Percentiles rank a stretch among this genome's conserved stretches.
These are phyloP conservation scores for Hibiscus trionum DNA, from an alignment of 345 rosid genomes.

Conservation along the genomic window DNA sequence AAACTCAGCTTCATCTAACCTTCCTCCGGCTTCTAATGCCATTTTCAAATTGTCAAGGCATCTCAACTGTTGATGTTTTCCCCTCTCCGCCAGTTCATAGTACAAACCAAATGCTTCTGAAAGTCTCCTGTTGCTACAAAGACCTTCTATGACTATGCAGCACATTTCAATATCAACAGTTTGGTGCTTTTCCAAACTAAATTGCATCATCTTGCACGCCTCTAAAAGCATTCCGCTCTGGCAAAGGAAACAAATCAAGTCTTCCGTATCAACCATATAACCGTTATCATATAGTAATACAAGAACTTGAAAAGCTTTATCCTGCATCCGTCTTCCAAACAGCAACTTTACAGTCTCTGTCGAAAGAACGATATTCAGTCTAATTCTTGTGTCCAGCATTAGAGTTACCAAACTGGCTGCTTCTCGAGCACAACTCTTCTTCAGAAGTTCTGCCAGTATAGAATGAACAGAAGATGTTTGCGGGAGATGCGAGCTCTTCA, in stretches of 20 bases:
- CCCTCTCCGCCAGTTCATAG: slow-evolving; percentile 58
- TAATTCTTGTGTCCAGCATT: slow-evolving; percentile 51
- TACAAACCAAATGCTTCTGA: slow-evolving; percentile 64
- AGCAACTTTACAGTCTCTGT: slow-evolving; percentile 47
- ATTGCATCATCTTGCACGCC: slow-evolving; percentile 46
- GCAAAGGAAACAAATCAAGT: slow-evolving; percentile 43
- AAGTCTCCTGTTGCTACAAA: slow-evolving; percentile 43
- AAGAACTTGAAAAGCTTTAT: slow-evolving; percentile 45
- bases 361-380: slow-evolving; percentile 54
- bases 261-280: slow-evolving; percentile 48
- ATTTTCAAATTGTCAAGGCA: slow-evolving; percentile 43
- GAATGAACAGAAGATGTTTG: slow-evolving; percentile 51
- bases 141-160: slow-evolving; percentile 45
- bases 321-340: slow-evolving; percentile 29
- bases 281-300: slow-evolving; percentile 49
- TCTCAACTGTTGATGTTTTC: slow-evolving; percentile 38
- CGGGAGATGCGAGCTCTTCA: slow-evolving; percentile 61
- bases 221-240: slow-evolving; percentile 37
- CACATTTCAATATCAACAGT: slow-evolving; percentile 32
- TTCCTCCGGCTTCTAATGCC: slow-evolving; percentile 49
- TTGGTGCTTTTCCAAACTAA: slow-evolving; percentile 52
- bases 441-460: slow-evolving; percentile 49
- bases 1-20: slow-evolving; percentile 47
- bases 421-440: slow-evolving; percentile 37
- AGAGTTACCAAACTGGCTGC: slow-evolving; percentile 41